phyloP scores from a whole-genome alignment of 2,329 filamentous ascomycete species.

The Dothideomycetidae sp. region DNA sequence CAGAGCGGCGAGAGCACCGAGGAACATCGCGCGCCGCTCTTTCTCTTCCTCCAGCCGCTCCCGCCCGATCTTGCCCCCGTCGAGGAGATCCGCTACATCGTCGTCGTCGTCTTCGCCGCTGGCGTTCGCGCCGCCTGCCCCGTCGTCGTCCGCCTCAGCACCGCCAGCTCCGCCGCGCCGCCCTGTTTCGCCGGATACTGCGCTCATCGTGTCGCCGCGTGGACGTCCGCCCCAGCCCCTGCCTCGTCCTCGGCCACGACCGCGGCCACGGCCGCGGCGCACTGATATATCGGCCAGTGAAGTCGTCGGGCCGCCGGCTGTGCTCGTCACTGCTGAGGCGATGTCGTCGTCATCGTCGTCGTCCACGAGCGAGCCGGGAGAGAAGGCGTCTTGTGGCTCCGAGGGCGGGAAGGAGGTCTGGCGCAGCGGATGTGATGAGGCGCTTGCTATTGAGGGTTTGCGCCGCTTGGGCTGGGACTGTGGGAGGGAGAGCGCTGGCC shows the following conservation, averaged over 20 bases:
- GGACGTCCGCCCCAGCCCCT: conserved; percentile 10
- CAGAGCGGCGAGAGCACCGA: background rate
- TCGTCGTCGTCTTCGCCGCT: conserved; percentile 43
- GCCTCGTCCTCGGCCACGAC: conserved; percentile 24
- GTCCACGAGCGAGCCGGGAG: conserved; percentile 11
- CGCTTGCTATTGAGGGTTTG: conserved; percentile 51
- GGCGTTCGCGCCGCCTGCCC: conserved; percentile 26
- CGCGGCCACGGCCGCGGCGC: conserved; percentile 27
- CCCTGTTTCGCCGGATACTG: conserved; percentile 10
- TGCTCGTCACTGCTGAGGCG: conserved; percentile 17
- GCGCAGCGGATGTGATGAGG: conserved; percentile 54
- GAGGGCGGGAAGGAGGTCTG: conserved; percentile 65
- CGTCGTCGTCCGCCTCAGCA: conserved; percentile 30
- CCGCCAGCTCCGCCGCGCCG: conserved; percentile 8
- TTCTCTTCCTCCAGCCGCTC: conserved; percentile 52
- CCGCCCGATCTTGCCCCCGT: conserved; percentile 38
- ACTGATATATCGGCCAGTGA: background rate
- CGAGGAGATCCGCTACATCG: conserved; percentile 42
- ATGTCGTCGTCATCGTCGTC: conserved; percentile 23
- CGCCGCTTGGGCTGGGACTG: conserved; percentile 46
- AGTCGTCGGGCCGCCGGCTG: background rate
- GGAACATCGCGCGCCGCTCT: conserved; percentile 45
- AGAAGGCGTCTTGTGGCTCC: conserved; percentile 21
- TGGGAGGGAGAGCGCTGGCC: conserved; percentile 40
- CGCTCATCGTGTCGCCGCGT: conserved; percentile 7